Percentiles rank a stretch among this genome's conserved stretches.
Evolutionary conservation across 768 basidiomycete species (phyloP).

Genomic region (Tephrocybe sp.): DNA sequence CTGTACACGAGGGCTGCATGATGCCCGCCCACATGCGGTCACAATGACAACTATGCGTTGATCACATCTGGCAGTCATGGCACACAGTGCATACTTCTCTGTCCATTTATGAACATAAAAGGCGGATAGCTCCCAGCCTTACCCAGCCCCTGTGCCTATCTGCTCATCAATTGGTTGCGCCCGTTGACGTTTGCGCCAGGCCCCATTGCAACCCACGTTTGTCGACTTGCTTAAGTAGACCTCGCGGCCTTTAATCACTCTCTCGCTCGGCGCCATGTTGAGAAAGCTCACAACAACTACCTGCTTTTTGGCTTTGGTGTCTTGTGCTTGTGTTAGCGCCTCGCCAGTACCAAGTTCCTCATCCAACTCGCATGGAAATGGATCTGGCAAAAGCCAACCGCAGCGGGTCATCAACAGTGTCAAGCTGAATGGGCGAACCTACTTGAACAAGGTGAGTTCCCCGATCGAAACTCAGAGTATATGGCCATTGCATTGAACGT

Average conservation of each 20-base stretch:
- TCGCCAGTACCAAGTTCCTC: neutral
- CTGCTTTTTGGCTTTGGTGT: conserved; percentile 7
- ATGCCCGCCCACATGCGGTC: too few relatives aligned
- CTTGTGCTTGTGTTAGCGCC: neutral
- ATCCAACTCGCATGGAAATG: neutral
- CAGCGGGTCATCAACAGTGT: conserved; percentile 3
- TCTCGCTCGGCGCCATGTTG: neutral
- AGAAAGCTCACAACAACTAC: neutral
- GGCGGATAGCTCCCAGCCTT: too few relatives aligned
- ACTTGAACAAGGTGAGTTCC: conserved; percentile 10
- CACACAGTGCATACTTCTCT: too few relatives aligned
- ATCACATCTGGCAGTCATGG: too few relatives aligned
- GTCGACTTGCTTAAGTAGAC: neutral
- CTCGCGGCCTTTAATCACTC: neutral
- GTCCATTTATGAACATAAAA: too few relatives aligned
- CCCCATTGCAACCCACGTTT: neutral
- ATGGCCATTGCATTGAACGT: neutral
- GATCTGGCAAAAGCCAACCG: neutral
- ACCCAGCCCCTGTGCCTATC: neutral
- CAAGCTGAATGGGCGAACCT: conserved; percentile 4
- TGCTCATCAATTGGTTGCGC: neutral
- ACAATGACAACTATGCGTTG: too few relatives aligned
- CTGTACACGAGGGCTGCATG: too few relatives aligned
- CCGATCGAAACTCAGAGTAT: neutral
- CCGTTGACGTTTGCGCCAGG: neutral